Base-by-base conservation (phyloP, 805 yeast genomes). In the Myxozyma neglecta region DNA sequence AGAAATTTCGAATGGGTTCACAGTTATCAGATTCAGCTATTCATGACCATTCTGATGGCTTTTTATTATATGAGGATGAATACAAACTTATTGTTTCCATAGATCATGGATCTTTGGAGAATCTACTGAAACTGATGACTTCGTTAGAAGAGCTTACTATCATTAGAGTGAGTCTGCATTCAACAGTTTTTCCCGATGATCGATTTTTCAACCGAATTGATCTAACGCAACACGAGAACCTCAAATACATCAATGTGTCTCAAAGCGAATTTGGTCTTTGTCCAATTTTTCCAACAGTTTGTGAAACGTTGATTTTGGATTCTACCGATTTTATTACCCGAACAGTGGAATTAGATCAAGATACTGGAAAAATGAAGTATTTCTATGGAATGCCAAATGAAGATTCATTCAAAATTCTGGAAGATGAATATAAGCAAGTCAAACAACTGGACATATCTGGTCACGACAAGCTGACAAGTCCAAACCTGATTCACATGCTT, bases 1-100 rank as follows among this genome's bases (percentile, higher is more conserved):
- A 13, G 18, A 40, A 32, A 13, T 50, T 57, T 16, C 24, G 52
- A 51, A 37, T 57, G 32, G 60, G 60, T 4, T 57, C 60, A 5
- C 60, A 51, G 24, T 20, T 14, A 42, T 50, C 56, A 2, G 55
- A 50, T 10, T 1, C 4, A 5, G 54, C 44, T 29, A 20, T 49
- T 16, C 59, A 56, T 13, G 55, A 50, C n/a, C 20, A 39, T 14
- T 13, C 56, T 7, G 45, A 44, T 14, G 35, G 29, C 11, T 34
- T 29, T 16, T 11, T 24, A 32, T 6, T 16, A 20, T 16, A 24
- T 29, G 29, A n/a, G 2, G 32, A 40, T 34, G 48, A 39, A 42
- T 42, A 18, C 32, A 42, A 13, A 13, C 35, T 34, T 35, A 43
- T 40, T 13, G 42, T 56, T 9, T 13, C 45, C 16, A 36, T 56